These are phyloP conservation scores for Saccharomycopsis sp. DNA, from an alignment of 805 yeast genomes.

Conservation along the genomic window DNA sequence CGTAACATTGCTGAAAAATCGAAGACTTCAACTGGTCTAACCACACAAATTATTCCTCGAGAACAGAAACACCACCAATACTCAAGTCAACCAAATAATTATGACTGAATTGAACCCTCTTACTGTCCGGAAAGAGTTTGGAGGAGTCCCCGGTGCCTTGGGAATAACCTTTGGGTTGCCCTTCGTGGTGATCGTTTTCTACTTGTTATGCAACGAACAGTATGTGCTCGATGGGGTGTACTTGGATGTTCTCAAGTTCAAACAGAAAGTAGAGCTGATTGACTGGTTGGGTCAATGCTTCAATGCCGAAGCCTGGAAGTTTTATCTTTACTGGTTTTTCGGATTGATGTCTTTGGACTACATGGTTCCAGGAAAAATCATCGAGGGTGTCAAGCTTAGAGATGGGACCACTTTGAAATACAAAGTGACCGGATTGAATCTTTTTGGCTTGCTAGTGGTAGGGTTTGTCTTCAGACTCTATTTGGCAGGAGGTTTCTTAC, in stretches of 20 bases:
- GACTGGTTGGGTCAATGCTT: constrained; percentile 28
- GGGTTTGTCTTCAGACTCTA: constrained; percentile 46
- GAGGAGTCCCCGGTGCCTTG: constrained; percentile 70
- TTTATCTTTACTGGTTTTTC: constrained; percentile 68
- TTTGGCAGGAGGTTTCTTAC: constrained; percentile 47
- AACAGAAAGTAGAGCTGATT: constrained; percentile 26
- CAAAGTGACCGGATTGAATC: constrained; percentile 76
- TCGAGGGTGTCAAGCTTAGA: constrained; percentile 64
- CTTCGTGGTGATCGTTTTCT: constrained; percentile 48
- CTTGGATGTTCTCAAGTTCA: constrained; percentile 36
- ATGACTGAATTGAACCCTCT: constrained; percentile 50
- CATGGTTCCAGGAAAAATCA: constrained; percentile 55
- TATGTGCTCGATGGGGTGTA: constrained; percentile 46
- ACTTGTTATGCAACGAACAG: constrained; percentile 52
- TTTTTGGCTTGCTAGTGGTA: constrained; percentile 33
- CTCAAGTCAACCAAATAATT: not conserved
- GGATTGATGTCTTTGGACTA: constrained; percentile 57
- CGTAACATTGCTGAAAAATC: no score
- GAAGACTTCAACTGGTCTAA: no score
- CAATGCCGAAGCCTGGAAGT: constrained; percentile 48
- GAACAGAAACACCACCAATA: not conserved
- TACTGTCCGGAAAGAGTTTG: constrained; percentile 68
- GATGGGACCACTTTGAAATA: constrained; percentile 68
- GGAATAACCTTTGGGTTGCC: constrained; percentile 66
- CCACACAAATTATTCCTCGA: no score